Evolutionary conservation across 2,329 filamentous ascomycete species (phyloP), one percentile per base, ranked within the genome.

Genomic region (Clathrospora elynae): DNA sequence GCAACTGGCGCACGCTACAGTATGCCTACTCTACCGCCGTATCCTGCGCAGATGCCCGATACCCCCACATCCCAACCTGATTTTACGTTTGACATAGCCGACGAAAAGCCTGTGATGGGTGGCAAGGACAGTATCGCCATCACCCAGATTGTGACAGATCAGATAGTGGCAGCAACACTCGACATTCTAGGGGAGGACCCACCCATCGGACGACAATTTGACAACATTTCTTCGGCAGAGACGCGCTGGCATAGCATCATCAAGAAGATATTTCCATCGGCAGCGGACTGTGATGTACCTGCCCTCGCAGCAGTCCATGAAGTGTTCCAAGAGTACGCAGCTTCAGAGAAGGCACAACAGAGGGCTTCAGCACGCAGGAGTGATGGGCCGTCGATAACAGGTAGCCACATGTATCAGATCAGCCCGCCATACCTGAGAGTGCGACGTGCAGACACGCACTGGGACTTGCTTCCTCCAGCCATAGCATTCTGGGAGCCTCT

Each of bases 401-500:
- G 62, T 5, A 57, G 61, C 28, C 64, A 68, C 26, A 55, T 68
- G 40, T 58, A 62, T 25, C 57, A 52, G n/a, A 80, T 93, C 2
- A 79, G 81, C 1, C 75, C 83, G 0, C 88, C 88, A 1, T 85
- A 88, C 58, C 73, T 93, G 24, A 84, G 88, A 53, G 75, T 95
- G 8, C 84, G 85, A 34, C 79, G 88, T 38, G 81, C 83, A 13
- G 86, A 90, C 25, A 78, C 78, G 2, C 81, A 80, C 33, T 79
- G 90, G 42, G 88, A 90, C 8, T 75, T 95, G 25, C 74, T 92
- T 14, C 87, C 89, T 2, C 81, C 88, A 1, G 86, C 87, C 0
- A 73, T 92, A 13, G 73, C 79, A 1, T 95, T 93, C 61, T 95
- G 89, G 90, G 88, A 93, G 62, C 84, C 85, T 32, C 73, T 95